Evolutionary conservation across 2,329 filamentous ascomycete species (phyloP), one percentile per base, ranked within the genome.

Genomic region (Aureobasidium zeae): DNA sequence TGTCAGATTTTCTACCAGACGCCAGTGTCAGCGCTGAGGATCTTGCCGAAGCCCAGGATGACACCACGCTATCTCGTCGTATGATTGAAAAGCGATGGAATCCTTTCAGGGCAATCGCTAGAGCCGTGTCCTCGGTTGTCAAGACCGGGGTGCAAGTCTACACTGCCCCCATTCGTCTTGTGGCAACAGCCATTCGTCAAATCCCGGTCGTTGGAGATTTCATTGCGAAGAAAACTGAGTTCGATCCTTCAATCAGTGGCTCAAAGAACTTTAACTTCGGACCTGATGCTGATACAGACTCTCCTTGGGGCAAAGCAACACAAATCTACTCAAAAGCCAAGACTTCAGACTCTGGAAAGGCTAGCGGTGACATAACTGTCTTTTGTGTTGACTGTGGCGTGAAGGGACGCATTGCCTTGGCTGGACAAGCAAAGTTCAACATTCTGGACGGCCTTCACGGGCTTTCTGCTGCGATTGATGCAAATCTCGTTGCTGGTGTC

Each of bases 331-430:
- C 29, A 2, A 44, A 44, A 21, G 28, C 13, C 11, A 34, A 43
- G 22, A 28, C 39, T 2, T 44, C 39, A 10, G 22, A 21, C 3
- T 19, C 29, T 3, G 35, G 25, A 2, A 15, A 4, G 11, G 20
- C 11, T 20, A 29, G 35, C 15, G 39, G n/a, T 10, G 39, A 43
- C 7, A n/a, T 34, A 13, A 33, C 29, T 3, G 16, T 43, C 11
- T 43, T 24, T 22, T 43, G 39, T 24, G 39, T 43, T 12, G 39
- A 34, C 15, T 43, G 39, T 21, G 39, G 39, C 9, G 30, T 43
- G 15, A 43, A 43, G 12, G 39, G 39, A 9, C 19, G 28, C 13
- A 21, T 43, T 15, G 29, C 39, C 9, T 12, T 43, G n/a, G 29
- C 39, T 1, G 39, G 39, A 4, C 39, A 43, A n/a, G 39, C 30